Conservation (phyloP, 345 rosid genomes). For the Turnera subulata region DNA sequence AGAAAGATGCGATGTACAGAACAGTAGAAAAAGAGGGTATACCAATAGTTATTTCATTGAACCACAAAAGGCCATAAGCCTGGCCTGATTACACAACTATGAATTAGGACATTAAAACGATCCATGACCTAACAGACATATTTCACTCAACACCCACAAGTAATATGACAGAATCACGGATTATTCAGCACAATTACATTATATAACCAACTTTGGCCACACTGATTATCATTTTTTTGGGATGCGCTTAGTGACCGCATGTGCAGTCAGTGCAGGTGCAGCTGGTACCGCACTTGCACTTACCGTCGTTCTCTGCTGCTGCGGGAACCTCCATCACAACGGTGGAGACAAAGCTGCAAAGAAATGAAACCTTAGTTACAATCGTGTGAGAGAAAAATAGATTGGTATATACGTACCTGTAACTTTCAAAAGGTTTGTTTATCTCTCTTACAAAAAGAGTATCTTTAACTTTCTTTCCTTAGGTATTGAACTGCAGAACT, state of each 20-base stretch:
- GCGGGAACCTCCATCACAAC: slow-evolving; percentile 45
- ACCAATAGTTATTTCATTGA: slow-evolving; percentile 22
- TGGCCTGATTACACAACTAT: slow-evolving; percentile 23
- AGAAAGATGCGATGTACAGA: too few relatives aligned
- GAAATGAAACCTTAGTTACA: neutral
- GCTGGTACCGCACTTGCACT: slow-evolving; percentile 78
- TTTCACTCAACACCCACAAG: neutral
- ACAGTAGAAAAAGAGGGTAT: neutral
- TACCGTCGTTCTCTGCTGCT: slow-evolving; percentile 44
- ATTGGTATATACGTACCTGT: neutral
- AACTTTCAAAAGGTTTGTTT: neutral
- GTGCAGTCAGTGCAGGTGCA: slow-evolving; percentile 75
- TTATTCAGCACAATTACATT: slow-evolving; percentile 18
- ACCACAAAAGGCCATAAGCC: slow-evolving; percentile 19
- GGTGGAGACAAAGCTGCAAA: slow-evolving; percentile 43
- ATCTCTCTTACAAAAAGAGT: too few relatives aligned
- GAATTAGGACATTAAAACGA: neutral
- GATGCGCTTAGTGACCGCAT: slow-evolving; percentile 41
- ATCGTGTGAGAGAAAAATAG: too few relatives aligned
- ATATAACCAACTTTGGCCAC: neutral
- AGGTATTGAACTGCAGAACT: too few relatives aligned
- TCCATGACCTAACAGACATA: neutral
- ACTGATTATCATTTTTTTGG: too few relatives aligned
- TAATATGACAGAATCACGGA: neutral
- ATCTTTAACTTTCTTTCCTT: too few relatives aligned